Conservation (phyloP, 345 rosid species). For the Raphanus sativus region DNA sequence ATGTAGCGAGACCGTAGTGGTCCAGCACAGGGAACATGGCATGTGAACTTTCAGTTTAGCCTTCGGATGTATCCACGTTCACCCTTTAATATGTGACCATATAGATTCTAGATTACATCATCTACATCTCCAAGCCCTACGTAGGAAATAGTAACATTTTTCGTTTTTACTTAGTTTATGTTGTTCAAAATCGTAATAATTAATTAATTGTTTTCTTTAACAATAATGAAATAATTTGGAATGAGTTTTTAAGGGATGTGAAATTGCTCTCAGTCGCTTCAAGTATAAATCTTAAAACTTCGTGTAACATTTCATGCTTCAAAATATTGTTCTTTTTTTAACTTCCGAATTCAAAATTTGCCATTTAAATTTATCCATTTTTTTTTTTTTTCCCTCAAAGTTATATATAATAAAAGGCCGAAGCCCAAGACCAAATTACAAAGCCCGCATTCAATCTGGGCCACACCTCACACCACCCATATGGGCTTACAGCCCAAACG, state of each 20-base stretch:
- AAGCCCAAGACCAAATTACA: no score
- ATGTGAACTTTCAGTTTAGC: background rate
- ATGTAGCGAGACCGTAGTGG: background rate
- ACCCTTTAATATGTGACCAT: background rate
- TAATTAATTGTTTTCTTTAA: background rate
- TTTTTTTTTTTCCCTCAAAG: no score
- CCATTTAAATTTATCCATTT: no score
- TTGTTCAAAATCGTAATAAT: background rate
- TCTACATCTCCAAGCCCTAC: background rate
- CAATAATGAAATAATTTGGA: background rate
- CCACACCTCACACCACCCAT: no score
- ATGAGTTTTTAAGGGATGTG: background rate
- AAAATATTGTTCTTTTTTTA: constrained; percentile 26
- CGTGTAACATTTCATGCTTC: constrained; percentile 24
- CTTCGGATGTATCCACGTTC: background rate
- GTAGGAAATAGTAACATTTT: constrained; percentile 1
- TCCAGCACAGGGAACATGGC: background rate
- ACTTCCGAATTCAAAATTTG: no score
- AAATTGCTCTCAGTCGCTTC: constrained; percentile 36
- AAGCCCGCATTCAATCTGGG: no score
- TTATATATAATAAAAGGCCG: no score
- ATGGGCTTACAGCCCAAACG: no score
- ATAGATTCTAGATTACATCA: background rate
- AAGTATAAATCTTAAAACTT: constrained; percentile 11
- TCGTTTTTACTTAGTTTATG: background rate